phyloP scores from a whole-genome alignment of 208 protist species.

The Wallacemonas sp. region DNA sequence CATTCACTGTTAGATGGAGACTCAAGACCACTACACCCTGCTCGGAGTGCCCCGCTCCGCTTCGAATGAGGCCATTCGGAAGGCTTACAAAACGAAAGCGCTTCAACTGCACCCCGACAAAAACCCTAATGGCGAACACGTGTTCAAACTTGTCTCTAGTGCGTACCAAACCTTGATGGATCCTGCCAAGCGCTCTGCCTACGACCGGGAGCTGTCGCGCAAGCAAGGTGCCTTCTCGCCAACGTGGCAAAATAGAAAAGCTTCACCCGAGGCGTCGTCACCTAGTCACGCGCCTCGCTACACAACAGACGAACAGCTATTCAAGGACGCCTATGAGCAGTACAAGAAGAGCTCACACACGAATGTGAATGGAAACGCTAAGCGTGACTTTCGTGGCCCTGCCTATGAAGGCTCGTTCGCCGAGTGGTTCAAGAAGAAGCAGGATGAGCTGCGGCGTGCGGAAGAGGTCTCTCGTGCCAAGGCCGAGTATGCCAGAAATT shows the following conservation, averaged over 20 bases:
- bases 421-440: conserved; percentile 85
- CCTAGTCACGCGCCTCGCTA: conserved; percentile 26
- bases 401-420: conserved; percentile 58
- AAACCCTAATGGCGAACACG: conserved; percentile 83
- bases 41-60: conserved; percentile 72
- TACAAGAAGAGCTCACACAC: conserved; percentile 61
- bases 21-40: conserved; percentile 71
- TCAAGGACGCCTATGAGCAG: conserved; percentile 78
- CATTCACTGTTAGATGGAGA: conserved; percentile 38
- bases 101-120: conserved; percentile 88
- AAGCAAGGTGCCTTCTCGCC: conserved; percentile 37
- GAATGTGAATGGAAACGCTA: conserved; percentile 9
- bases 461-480: conserved; percentile 73
- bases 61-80: conserved; percentile 74
- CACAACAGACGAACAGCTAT: conserved; percentile 72
- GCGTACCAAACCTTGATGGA: conserved; percentile 81
- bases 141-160: conserved; percentile 81
- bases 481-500: conserved; percentile 64
- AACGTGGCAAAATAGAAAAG: conserved; percentile 12
- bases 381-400: conserved; percentile 38
- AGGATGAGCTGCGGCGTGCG: conserved; percentile 72
- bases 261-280: not conserved
- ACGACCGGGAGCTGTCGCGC: conserved; percentile 65
- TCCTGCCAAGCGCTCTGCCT: conserved; percentile 66
- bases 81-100: conserved; percentile 84